A percentile compares a stretch with the other conserved stretches of the same genome.
These are phyloP conservation scores for Rhizopus sp. DNA, from an alignment of 371 early-diverging fungal genomes.

Conservation along the genomic window DNA sequence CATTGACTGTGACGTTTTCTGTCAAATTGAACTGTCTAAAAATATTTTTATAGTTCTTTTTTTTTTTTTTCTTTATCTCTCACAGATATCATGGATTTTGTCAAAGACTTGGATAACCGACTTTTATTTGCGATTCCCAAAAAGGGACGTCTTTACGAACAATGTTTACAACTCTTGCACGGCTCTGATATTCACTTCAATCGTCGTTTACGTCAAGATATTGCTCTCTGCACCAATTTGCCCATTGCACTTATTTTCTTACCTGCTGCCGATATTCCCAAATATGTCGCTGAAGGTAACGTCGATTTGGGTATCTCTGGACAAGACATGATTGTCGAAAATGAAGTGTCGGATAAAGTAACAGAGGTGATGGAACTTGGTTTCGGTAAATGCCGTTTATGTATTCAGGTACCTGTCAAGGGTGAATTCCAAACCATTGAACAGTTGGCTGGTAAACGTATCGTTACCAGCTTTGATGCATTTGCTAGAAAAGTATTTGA, in stretches of 20 bases:
- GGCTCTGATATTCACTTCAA: constrained; percentile 95
- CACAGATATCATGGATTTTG: constrained; percentile 59
- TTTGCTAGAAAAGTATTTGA: constrained; percentile 73
- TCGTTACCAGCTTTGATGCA: constrained; percentile 91
- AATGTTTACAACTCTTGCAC: constrained; percentile 78
- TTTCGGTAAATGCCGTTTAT: constrained; percentile 91
- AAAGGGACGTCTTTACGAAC: constrained; percentile 96
- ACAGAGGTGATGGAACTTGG: constrained; percentile 80
- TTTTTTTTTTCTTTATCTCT: constrained; percentile 3
- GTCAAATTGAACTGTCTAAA: too few relatives aligned
- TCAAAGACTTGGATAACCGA: constrained; percentile 71
- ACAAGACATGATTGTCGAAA: constrained; percentile 90
- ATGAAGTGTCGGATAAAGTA: constrained; percentile 70
- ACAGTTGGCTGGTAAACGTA: constrained; percentile 88
- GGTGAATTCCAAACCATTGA: constrained; percentile 50
- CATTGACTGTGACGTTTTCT: too few relatives aligned
- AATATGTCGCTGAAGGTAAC: constrained; percentile 93
- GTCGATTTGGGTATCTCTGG: constrained; percentile 97
- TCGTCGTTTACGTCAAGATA: constrained; percentile 93
- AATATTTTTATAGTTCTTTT: too few relatives aligned
- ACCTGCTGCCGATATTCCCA: constrained; percentile 94
- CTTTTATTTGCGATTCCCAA: constrained; percentile 95
- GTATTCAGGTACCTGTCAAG: constrained; percentile 80
- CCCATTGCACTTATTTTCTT: constrained; percentile 94
- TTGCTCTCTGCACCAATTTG: constrained; percentile 90